Base-by-base conservation (phyloP, 1,139 yeast species). In the Zygotorulaspora mrakii region DNA sequence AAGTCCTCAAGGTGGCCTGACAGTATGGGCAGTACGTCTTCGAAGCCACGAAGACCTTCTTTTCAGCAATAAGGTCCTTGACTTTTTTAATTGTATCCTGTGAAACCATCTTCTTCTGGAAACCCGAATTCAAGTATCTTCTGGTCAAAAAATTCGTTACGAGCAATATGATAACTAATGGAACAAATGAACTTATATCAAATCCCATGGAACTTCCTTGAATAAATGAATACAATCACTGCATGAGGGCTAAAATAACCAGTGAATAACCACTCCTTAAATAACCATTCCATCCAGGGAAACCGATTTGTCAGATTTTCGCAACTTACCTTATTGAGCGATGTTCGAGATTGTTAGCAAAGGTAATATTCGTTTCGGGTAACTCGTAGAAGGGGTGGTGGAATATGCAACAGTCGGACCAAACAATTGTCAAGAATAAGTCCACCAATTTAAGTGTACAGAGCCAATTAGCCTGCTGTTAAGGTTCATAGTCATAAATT, bases 31-130 rank as follows among this genome's bases (percentile, higher is more conserved):
- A 68, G 54, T 68, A 73, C 39, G 81, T 71, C 73, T 88, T 88
- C 39, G 95, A 82, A 40, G 96, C 96, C 52, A 89, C 79, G 62
- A 88, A 86, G 43, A 89, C 69, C 46, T 80, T 78, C 67, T 83
- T 76, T 46, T 73, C 66, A 55, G 74, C 72, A 66, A 86, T 83
- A 57, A 83, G 71, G 35, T 69, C 63, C 64, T 84, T 76, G 52
- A 83, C 84, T 60, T 75, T 76, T 34, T 71, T 62, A 45, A 74
- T 64, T 44, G 77, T 66, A 64, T 72, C 75, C 56, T 74, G 72
- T 39, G 80, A 73, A 34, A 57, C 68, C 67, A 65, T 64, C 50
- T 48, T 57, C 17, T 27, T 47, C 18, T 42, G 36, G 17, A 34
- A 13, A 30, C 35, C 37, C 22, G 46, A 43, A 31, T 44, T 39